A percentile compares a stretch with the other conserved stretches of the same genome.
Conservation (phyloP, 176 grass and related monocot genomes). For the Alopecurus myosuroides region DNA sequence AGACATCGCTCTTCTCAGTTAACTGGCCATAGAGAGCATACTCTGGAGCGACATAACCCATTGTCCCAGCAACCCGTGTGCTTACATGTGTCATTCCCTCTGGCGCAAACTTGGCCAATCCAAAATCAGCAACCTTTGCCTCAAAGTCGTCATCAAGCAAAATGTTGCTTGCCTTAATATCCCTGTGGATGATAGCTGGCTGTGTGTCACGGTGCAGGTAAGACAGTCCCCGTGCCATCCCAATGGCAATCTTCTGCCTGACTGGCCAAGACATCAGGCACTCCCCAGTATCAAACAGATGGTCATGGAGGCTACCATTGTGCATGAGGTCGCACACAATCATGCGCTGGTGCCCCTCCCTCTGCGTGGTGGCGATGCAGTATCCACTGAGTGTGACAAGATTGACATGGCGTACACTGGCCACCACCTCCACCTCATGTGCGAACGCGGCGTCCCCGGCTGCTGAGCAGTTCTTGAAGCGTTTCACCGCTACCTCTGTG, state of each 20-base stretch:
- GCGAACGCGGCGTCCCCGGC: constrained; percentile 68
- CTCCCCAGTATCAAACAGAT: constrained; percentile 49
- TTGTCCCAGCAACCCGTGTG: constrained; percentile 76
- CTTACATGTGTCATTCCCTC: constrained; percentile 97
- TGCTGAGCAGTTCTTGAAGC: constrained; percentile 90
- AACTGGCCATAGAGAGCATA: constrained; percentile 89
- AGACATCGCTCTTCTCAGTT: constrained; percentile 95
- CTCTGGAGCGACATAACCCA: constrained; percentile 89
- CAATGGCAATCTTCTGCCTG: constrained; percentile 75
- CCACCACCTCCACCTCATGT: constrained; percentile 96
- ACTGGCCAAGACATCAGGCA: constrained; percentile 54
- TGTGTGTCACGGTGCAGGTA: constrained; percentile 68
- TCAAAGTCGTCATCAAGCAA: constrained; percentile 79
- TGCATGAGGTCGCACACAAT: constrained; percentile 88
- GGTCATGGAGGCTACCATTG: constrained; percentile 92
- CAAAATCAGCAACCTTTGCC: constrained; percentile 87
- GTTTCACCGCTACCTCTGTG: constrained; percentile 63
- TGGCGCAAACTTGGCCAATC: constrained; percentile 83
- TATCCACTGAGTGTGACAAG: constrained; percentile 71
- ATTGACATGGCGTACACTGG: constrained; percentile 89
- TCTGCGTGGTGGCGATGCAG: constrained; percentile 70
- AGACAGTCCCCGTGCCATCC: constrained; percentile 67
- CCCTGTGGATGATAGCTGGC: constrained; percentile 88
- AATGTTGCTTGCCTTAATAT: constrained; percentile 95
- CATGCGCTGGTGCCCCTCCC: constrained; percentile 87